phyloP scores from a whole-genome alignment of 1,284 basidiomycete species.

The Laetiporus sulphureus region DNA sequence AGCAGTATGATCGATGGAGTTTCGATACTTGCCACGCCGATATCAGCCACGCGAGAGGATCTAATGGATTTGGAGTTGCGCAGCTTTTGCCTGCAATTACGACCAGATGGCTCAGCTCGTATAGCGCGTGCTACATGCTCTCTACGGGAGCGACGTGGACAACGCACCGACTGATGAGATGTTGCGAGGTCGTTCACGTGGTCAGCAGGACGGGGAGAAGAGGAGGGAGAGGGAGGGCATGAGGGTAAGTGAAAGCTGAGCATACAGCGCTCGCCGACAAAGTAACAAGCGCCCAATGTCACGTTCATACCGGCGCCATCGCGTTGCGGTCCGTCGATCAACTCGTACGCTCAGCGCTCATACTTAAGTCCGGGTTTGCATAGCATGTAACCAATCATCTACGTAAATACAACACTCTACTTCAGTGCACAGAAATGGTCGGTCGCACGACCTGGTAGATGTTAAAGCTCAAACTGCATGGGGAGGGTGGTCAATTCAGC shows the following conservation, averaged over 20 bases:
- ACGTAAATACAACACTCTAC: background rate
- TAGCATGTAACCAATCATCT: background rate
- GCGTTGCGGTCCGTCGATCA: too few relatives aligned
- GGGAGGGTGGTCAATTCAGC: background rate
- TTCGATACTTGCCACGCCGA: background rate
- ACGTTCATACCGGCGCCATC: too few relatives aligned
- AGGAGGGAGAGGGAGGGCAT: slow-evolving; percentile 23
- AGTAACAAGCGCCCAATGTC: background rate
- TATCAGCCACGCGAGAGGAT: slow-evolving; percentile 5
- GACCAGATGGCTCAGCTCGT: slow-evolving; percentile 12
- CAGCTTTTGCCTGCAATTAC: slow-evolving; percentile 16
- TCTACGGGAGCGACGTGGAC: background rate
- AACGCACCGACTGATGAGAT: slow-evolving; percentile 17
- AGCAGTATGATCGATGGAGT: background rate
- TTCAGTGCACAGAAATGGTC: slow-evolving; percentile 15
- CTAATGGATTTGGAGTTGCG: slow-evolving; percentile 12
- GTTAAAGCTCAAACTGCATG: slow-evolving; percentile 66
- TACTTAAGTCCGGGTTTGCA: background rate
- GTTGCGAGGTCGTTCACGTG: too few relatives aligned
- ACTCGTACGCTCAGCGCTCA: background rate
- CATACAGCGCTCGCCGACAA: slow-evolving; percentile 11
- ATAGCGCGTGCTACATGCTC: slow-evolving; percentile 6
- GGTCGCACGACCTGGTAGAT: slow-evolving; percentile 53
- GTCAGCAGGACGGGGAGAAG: too few relatives aligned
- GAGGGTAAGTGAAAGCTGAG: slow-evolving; percentile 20